These are phyloP conservation scores for Magnaporthiopsis poae DNA, from an alignment of 2,329 filamentous ascomycete species.

Conservation along the genomic window DNA sequence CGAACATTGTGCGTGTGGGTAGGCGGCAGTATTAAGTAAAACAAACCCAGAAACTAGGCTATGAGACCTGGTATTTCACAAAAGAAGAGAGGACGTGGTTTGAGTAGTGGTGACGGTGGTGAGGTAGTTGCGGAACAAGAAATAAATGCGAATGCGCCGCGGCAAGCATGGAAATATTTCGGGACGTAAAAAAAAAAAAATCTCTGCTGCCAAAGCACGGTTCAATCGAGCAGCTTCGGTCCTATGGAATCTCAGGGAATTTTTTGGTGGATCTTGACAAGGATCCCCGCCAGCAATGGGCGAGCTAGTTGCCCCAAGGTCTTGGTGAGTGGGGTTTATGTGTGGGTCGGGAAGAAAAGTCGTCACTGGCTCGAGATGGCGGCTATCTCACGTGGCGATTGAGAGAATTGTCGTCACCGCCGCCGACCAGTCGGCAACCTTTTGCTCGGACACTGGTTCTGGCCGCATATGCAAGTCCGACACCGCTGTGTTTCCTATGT, in stretches of 20 bases:
- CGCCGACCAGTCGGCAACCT: no score
- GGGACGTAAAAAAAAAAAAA: slow-evolving; percentile 2
- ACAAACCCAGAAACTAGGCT: slow-evolving; percentile 21
- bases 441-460: no score
- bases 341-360: background rate
- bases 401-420: background rate
- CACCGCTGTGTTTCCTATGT: no score
- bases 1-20: slow-evolving; percentile 51
- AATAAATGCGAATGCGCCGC: slow-evolving; percentile 12
- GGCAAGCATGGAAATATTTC: background rate
- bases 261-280: background rate
- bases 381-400: background rate
- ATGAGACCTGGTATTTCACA: slow-evolving; percentile 25
- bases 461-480: no score
- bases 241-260: slow-evolving; percentile 9
- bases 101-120: slow-evolving; percentile 8
- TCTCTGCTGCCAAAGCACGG: slow-evolving; percentile 6
- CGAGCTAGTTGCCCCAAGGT: background rate
- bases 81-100: slow-evolving; percentile 13
- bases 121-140: slow-evolving; percentile 16
- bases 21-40: slow-evolving; percentile 5
- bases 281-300: background rate
- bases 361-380: background rate
- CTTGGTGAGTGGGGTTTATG: background rate
- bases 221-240: slow-evolving; percentile 2